Conservation (phyloP, 306 rosid genomes). For the Inga leiocalycina region DNA sequence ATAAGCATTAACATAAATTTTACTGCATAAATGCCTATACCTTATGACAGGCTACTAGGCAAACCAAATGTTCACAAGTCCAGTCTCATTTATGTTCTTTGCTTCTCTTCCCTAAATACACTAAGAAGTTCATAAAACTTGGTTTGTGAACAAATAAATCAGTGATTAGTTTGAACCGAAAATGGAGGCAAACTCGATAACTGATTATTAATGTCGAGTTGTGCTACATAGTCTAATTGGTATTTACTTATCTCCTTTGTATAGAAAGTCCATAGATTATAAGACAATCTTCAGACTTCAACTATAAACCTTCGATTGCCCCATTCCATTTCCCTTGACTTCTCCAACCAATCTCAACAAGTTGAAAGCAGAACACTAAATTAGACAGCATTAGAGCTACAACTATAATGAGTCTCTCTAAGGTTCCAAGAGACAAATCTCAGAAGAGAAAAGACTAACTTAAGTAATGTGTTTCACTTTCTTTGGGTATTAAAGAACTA, state of each 20-base stretch:
- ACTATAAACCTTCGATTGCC: not conserved
- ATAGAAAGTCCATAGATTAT: not conserved
- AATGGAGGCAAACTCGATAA: not conserved
- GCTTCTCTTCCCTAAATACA: not conserved
- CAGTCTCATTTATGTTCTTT: not conserved
- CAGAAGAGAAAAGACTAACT: not conserved
- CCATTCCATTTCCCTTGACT: not conserved
- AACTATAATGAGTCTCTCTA: not conserved
- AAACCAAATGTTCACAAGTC: not conserved
- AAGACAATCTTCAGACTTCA: slow-evolving; percentile 15
- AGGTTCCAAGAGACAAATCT: not conserved
- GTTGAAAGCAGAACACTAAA: not conserved
- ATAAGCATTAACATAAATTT: not conserved
- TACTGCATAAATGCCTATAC: not conserved
- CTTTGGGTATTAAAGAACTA: not conserved
- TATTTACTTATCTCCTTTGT: not conserved
- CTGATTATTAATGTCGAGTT: not conserved
- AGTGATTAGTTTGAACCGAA: not conserved
- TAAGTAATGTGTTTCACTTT: not conserved
- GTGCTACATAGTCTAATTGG: not conserved
- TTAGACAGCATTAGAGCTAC: not conserved
- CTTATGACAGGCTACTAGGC: not conserved
- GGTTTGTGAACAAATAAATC: not conserved
- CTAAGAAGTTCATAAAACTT: not conserved
- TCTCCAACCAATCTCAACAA: not conserved